A percentile compares a stretch with the other conserved stretches of the same genome.
These are phyloP conservation scores for Alectoria sarmentosa DNA, from an alignment of 495 filamentous ascomycete genomes.

Conservation along the genomic window DNA sequence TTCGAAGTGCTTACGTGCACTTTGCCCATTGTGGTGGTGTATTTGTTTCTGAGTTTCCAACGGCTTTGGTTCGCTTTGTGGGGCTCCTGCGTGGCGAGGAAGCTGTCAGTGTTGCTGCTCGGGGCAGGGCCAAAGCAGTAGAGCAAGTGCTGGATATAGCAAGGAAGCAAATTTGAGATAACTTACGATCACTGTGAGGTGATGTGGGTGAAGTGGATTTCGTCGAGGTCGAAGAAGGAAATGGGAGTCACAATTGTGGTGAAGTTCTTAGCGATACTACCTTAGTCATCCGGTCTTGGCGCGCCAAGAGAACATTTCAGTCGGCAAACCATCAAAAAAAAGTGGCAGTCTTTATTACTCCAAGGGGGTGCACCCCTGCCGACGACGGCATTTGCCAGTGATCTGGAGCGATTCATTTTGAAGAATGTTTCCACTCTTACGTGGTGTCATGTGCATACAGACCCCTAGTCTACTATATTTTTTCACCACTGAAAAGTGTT, in stretches of 20 bases:
- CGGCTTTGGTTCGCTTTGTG: background rate
- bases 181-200: background rate
- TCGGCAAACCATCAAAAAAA: too few relatives aligned
- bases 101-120: background rate
- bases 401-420: too few relatives aligned
- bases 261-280: constrained; percentile 2
- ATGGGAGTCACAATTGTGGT: background rate
- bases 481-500: background rate
- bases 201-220: background rate
- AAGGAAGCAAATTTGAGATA: background rate
- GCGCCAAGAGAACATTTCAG: background rate
- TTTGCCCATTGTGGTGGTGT: constrained; percentile 65
- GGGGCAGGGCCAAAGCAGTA: background rate
- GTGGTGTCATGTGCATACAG: too few relatives aligned
- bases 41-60: background rate
- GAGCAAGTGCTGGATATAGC: background rate
- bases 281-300: constrained; percentile 3
- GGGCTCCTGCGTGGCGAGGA: constrained; percentile 4
- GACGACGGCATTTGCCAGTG: too few relatives aligned
- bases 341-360: too few relatives aligned
- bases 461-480: background rate
- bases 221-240: background rate
- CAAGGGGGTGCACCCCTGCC: too few relatives aligned
- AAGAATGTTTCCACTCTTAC: too few relatives aligned
- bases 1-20: constrained; percentile 47